These are phyloP conservation scores for Neocatenulostroma microsporum DNA, from an alignment of 2,329 filamentous ascomycete species.

Conservation along the genomic window DNA sequence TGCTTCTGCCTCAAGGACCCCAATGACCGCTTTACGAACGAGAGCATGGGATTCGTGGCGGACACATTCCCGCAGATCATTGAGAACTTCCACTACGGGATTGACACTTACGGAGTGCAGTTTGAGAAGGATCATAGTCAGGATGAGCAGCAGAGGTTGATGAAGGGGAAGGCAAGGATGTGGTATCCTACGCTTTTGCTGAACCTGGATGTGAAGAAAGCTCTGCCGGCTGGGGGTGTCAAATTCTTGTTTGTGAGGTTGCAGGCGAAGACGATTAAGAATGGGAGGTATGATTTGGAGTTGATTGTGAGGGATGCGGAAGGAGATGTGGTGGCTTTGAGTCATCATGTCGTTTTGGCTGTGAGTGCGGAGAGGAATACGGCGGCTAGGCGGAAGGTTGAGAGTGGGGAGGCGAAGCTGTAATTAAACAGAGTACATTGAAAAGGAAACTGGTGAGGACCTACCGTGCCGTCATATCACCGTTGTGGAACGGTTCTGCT, in stretches of 20 bases:
- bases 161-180: conserved; percentile 35
- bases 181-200: conserved; percentile 73
- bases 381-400: conserved; percentile 39
- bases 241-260: conserved; percentile 65
- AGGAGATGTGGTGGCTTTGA: conserved; percentile 59
- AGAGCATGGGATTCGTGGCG: conserved; percentile 55
- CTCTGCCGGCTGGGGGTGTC: conserved; percentile 57
- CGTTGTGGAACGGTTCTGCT: too few relatives aligned
- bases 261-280: conserved; percentile 57
- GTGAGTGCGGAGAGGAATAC: conserved; percentile 57
- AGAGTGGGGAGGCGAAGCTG: conserved; percentile 14
- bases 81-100: conserved; percentile 37
- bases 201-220: conserved; percentile 70
- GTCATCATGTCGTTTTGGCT: conserved; percentile 60
- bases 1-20: conserved; percentile 58
- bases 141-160: conserved; percentile 20
- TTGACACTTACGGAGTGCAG: conserved; percentile 29
- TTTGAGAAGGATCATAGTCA: conserved; percentile 15
- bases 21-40: conserved; percentile 57
- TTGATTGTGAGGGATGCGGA: conserved; percentile 57
- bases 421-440: conserved; percentile 12
- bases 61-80: conserved; percentile 64
- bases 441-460: too few relatives aligned
- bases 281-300: conserved; percentile 69
- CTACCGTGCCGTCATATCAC: too few relatives aligned